Evolutionary conservation across 2,329 filamentous ascomycete genomes (phyloP), one percentile per base, ranked within the genome.

Genomic region (Aureobasidium sp.): DNA sequence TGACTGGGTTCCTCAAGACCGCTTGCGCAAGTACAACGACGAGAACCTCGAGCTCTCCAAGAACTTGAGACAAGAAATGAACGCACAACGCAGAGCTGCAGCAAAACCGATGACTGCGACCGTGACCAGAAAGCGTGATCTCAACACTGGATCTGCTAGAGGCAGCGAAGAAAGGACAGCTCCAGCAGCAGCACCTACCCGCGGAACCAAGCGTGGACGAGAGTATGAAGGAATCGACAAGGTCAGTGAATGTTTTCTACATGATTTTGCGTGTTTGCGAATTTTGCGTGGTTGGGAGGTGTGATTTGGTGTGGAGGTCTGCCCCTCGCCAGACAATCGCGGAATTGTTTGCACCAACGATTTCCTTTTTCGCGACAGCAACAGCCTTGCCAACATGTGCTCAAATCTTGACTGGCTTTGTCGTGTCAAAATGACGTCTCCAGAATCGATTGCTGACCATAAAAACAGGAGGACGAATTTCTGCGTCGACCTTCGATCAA

Each of bases 1-100:
- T 78, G 94, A 99, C 78, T 97, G 93, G 93, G 94, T 97, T 47
- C 85, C 90, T 27, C 87, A 91, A 75, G 93, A 97, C 74, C 90
- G 94, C 67, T 87, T 99, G 64, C 88, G 92, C 71, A 97, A 97
- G 77, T 88, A 93, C 73, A 96, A 87, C 57, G 91, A 96, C 61
- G 94, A 97, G 77, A 97, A 97, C 77, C 90, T 90, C 71, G 91
- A 96, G 72, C 83, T 99, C 41, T 91, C 93, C 27, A 80, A 81
- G 61, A 87, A 89, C 73, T 80, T 92, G 34, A 82, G 86, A 68
- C 82, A 85, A 62, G 87, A 91, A 73, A 81, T 85, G 76, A 86
- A 85, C 68, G 77, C 78, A 60, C 81, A 82, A 68, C 79, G 85
- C 74, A 75, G 72, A 67, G 76, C 73, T 57, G 74, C 71, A 61